Evolutionary conservation across 2,329 filamentous ascomycete genomes (phyloP), one percentile per base, ranked within the genome.

Genomic region (Diplodia scrobiculata): DNA sequence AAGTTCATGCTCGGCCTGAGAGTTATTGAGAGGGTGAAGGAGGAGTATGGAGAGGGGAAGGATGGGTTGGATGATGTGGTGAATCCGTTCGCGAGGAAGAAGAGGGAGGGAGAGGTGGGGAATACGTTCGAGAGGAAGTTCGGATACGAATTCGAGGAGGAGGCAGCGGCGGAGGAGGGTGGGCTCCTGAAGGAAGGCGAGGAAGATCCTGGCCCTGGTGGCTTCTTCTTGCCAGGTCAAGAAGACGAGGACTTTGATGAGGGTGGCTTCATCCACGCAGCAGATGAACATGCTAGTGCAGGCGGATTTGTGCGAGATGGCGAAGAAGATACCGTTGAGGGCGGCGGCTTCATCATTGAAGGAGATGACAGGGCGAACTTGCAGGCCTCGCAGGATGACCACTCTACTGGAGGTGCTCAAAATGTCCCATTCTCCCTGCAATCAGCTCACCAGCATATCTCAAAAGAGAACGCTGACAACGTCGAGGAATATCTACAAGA

Each of bases 1-100:
- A 96, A 91, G 76, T 91, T 97, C 71, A 78, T 96, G 14, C 91
- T 93, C 82, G 93, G 93, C 0, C 75, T 97, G 78, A 84, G 92
- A 2, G 95, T 98, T 66, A 84, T 91, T 21, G 85, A 95, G 75
- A 84, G 92, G 58, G 89, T 96, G 48, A 83, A 83, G 48, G 84
- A 87, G 65, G 91, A 96, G 68, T 96, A 96, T 74, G 91, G 90
- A 0, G 84, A 87, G 59, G 76, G 78, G 7, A 62, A 47, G n/a
- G 52, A 51, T 2, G 59, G 58, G 13, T 60, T 59, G 1, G 63
- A 68, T 17, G 84, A 86, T 17, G 82, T 85, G 0, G 81, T 86
- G 68, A 86, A 85, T 50, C 84, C 85, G 4, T 82, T 80, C 68
- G 79, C 79, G 32, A 83, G 81, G 63, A 77, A 74, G 38, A 79